phyloP scores from a whole-genome alignment of 129 eudicot genomes.

The Logfia minima region DNA sequence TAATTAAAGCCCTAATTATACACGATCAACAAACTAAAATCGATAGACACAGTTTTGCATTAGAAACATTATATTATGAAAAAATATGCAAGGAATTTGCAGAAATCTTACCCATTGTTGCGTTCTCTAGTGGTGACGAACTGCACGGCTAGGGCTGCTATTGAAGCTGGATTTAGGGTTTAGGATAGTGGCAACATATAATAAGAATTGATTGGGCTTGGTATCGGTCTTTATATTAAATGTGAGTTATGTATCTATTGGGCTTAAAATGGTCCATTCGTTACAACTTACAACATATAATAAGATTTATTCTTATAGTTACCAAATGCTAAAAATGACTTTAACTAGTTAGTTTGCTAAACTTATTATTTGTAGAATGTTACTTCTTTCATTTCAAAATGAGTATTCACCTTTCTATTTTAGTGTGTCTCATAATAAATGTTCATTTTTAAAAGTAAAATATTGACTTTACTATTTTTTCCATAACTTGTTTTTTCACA shows the following conservation, averaged over 20 bases:
- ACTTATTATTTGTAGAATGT: too few species aligned
- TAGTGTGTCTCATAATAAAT: too few species aligned
- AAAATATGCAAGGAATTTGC: background rate
- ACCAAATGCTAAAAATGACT: too few species aligned
- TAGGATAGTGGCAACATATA: background rate
- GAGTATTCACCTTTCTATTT: too few species aligned
- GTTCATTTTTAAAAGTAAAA: too few species aligned
- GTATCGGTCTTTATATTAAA: background rate
- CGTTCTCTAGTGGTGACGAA: slow-evolving; percentile 4
- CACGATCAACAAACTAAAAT: background rate
- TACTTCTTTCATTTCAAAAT: too few species aligned
- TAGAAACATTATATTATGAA: background rate
- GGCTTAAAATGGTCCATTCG: background rate
- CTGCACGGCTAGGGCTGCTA: slow-evolving; percentile 11
- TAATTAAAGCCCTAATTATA: background rate
- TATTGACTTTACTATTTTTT: too few species aligned
- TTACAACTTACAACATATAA: too few species aligned
- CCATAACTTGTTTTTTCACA: too few species aligned
- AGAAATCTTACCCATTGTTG: slow-evolving; percentile 29
- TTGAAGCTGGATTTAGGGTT: slow-evolving; percentile 25
- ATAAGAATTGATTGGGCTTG: slow-evolving; percentile 8
- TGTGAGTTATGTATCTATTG: background rate
- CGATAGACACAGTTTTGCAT: background rate
- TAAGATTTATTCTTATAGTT: too few species aligned
- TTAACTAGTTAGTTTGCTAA: too few species aligned